Evolutionary conservation across 176 grass and related monocot genomes (phyloP).

Genomic region (Aegilops umbellulata): DNA sequence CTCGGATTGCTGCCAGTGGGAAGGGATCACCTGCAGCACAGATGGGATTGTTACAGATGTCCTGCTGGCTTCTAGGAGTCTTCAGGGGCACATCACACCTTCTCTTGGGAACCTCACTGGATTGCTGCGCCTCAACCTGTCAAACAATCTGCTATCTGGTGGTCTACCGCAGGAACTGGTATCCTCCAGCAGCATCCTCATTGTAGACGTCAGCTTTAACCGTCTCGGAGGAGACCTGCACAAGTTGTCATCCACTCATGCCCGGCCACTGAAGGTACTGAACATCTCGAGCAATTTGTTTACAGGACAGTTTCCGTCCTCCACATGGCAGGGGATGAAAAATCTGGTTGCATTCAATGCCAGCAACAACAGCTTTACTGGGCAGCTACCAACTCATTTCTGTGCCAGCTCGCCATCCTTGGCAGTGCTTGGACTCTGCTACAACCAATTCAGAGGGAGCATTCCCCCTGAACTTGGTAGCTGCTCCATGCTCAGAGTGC

Average conservation of each 20-base stretch:
- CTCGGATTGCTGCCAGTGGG: constrained; percentile 40
- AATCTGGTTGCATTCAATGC: constrained; percentile 30
- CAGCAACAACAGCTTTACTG: constrained; percentile 47
- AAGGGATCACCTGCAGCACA: constrained; percentile 37
- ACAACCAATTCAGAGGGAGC: constrained; percentile 9
- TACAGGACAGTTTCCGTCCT: constrained; percentile 16
- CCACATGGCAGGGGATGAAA: neutral
- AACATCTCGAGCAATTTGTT: constrained; percentile 49
- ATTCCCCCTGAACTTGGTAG: neutral
- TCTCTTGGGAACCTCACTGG: neutral
- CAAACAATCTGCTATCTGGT: constrained; percentile 13
- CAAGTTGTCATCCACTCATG: neutral
- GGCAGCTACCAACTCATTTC: constrained; percentile 15
- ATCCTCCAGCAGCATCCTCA: constrained; percentile 2
- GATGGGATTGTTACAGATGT: neutral
- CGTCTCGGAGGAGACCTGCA: neutral
- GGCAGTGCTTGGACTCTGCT: neutral
- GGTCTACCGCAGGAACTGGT: neutral
- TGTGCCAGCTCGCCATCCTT: constrained; percentile 16
- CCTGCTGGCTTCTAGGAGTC: neutral
- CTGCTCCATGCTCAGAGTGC: constrained; percentile 15
- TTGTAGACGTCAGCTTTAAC: constrained; percentile 43
- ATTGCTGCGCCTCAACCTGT: constrained; percentile 21
- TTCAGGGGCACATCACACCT: constrained; percentile 18
- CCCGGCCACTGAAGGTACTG: constrained; percentile 10